A percentile compares a stretch with the other conserved stretches of the same genome.
Evolutionary conservation across 75 land plant species (phyloP).

Genomic region (Pseudotsuga menziesii): DNA sequence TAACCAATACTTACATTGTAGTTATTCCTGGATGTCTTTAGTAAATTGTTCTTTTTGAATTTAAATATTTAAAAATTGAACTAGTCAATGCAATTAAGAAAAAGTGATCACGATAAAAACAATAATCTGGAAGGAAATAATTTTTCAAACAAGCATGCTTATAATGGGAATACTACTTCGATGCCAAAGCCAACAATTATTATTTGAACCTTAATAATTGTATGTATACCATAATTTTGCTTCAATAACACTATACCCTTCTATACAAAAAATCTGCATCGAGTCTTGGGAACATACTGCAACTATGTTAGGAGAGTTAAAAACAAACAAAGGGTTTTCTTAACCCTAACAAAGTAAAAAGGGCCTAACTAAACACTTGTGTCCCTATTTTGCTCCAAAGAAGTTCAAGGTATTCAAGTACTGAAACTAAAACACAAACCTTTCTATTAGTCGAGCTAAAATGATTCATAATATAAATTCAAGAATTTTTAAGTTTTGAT

Average conservation of each 20-base stretch:
- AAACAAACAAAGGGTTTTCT: not conserved
- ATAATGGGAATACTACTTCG: constrained; percentile 96
- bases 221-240: constrained; percentile 84
- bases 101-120: not conserved
- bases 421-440: not conserved
- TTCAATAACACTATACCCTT: constrained; percentile 91
- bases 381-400: not conserved
- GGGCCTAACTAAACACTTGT: not conserved
- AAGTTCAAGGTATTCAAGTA: not conserved
- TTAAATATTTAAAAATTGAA: too few species aligned
- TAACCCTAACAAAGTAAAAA: not conserved
- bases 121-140: not conserved
- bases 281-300: constrained; percentile 80
- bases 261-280: constrained; percentile 58
- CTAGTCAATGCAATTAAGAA: too few species aligned
- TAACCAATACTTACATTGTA: too few species aligned
- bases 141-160: constrained; percentile 19
- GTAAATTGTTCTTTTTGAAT: too few species aligned
- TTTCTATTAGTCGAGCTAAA: not conserved
- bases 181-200: constrained; percentile 90
- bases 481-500: not conserved
- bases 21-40: too few species aligned
- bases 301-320: not conserved
- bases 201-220: constrained; percentile 80
- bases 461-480: not conserved